Evolutionary conservation across 179 eudicot species (phyloP).

Genomic region (Drosera spatulata): DNA sequence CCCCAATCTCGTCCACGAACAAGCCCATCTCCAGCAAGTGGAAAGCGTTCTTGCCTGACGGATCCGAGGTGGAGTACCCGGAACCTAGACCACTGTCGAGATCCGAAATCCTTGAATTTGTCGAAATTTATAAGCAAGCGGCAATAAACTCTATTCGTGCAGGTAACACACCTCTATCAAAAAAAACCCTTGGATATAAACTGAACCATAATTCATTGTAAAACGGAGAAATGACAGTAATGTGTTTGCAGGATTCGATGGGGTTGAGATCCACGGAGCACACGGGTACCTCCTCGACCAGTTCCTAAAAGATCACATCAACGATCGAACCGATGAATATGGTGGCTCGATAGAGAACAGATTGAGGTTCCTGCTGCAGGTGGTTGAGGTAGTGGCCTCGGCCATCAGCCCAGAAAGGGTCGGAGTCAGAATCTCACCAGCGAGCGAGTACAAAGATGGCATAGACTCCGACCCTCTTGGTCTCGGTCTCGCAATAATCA

Average conservation of each 20-base stretch:
- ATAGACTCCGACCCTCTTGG: constrained; percentile 52
- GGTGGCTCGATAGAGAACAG: constrained; percentile 55
- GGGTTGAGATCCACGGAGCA: constrained; percentile 70
- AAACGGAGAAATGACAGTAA: too few species aligned
- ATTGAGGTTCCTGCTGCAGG: constrained; percentile 10
- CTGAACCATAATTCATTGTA: too few species aligned
- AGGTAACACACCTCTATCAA: constrained; percentile 42
- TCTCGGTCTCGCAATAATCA: constrained; percentile 50
- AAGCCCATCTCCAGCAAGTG: constrained; percentile 57
- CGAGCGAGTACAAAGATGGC: constrained; percentile 56
- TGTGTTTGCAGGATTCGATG: constrained; percentile 87
- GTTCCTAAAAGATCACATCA: constrained; percentile 67
- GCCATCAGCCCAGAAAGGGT: constrained; percentile 35
- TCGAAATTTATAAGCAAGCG: constrained; percentile 60
- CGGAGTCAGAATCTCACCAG: constrained; percentile 55
- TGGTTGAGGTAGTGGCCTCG: constrained; percentile 11
- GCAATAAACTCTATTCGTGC: constrained; percentile 84
- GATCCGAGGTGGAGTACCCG: constrained; percentile 43
- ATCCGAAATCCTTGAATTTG: constrained; percentile 46
- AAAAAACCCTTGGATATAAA: too few species aligned
- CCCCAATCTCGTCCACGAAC: constrained; percentile 49
- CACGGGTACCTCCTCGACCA: constrained; percentile 15
- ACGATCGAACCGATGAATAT: constrained; percentile 53
- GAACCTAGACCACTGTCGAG: constrained; percentile 43
- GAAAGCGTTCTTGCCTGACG: constrained; percentile 83